These are phyloP conservation scores for Fusarium duplospermum DNA, from an alignment of 2,329 filamentous ascomycete genomes.

Conservation along the genomic window DNA sequence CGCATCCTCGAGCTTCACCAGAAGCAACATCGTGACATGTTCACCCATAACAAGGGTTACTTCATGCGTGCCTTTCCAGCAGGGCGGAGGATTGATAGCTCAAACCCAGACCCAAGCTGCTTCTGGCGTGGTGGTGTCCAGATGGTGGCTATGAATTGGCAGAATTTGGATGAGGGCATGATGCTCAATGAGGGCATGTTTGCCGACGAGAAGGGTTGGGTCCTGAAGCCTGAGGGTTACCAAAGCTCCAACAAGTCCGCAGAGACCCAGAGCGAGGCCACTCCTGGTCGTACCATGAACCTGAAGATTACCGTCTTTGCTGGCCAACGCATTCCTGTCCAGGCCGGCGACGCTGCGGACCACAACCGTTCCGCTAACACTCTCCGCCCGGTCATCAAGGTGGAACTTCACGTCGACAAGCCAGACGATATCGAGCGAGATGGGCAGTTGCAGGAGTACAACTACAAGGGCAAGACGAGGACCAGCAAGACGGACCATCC, in stretches of 20 bases:
- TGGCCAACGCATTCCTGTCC: constrained; percentile 72
- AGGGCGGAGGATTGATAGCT: constrained; percentile 81
- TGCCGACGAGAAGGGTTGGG: constrained; percentile 84
- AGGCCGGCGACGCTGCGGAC: constrained; percentile 46
- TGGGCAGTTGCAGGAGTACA: constrained; percentile 57
- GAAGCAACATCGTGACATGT: constrained; percentile 79
- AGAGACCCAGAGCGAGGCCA: constrained; percentile 57
- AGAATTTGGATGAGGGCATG: constrained; percentile 92
- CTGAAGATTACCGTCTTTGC: constrained; percentile 80
- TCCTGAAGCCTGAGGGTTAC: constrained; percentile 84
- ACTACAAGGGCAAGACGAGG: constrained; percentile 71
- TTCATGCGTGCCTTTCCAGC: constrained; percentile 95
- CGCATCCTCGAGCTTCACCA: constrained; percentile 70
- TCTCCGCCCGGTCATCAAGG: constrained; percentile 79
- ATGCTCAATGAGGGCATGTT: constrained; percentile 99
- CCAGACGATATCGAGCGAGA: constrained; percentile 50
- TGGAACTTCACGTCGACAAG: constrained; percentile 83
- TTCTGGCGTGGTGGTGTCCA: constrained; percentile 96
- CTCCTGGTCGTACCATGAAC: constrained; percentile 67
- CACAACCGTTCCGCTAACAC: constrained; percentile 47
- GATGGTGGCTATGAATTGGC: constrained; percentile 99
- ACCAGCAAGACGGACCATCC: constrained; percentile 69
- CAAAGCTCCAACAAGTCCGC: constrained; percentile 60
- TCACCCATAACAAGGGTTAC: constrained; percentile 87
- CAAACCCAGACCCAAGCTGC: constrained; percentile 92